Percentiles rank a stretch among this genome's conserved stretches.
These are phyloP conservation scores for Cyamopsis tetragonoloba DNA, from an alignment of 306 rosid species.

Conservation along the genomic window DNA sequence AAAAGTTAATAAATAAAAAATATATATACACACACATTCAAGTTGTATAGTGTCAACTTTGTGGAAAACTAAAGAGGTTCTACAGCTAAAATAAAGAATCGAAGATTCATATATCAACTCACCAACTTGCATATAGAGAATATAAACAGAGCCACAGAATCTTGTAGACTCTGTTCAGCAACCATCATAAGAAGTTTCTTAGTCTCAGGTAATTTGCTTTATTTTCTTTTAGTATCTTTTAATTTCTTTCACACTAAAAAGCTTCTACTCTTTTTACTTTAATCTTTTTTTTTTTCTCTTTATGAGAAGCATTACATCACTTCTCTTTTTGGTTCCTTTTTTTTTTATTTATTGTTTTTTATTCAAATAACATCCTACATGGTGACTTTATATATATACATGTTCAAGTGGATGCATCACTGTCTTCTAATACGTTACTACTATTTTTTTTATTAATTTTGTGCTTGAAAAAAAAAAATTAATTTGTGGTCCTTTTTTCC, in stretches of 20 bases:
- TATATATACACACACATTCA: background rate
- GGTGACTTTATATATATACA: background rate
- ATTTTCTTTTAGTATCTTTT: no score
- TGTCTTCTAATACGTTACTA: background rate
- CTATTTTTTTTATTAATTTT: background rate
- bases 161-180: background rate
- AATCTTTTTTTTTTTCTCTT: slow-evolving; percentile 19
- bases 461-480: background rate
- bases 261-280: no score
- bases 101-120: slow-evolving; percentile 2
- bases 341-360: no score
- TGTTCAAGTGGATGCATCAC: slow-evolving; percentile 3
- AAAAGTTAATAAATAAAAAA: background rate
- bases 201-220: slow-evolving; percentile 11
- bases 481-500: slow-evolving; percentile 34
- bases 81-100: background rate
- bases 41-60: background rate
- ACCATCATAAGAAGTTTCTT: slow-evolving; percentile 8
- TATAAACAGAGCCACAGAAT: slow-evolving; percentile 1
- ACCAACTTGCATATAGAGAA: slow-evolving; percentile 16
- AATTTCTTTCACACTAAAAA: background rate
- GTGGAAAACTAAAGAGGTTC: background rate
- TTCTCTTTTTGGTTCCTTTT: background rate
- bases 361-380: background rate
- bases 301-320: background rate